Percentiles rank a stretch among this genome's conserved stretches.
Conservation (phyloP, 345 rosid species). For the Citrus maxima region DNA sequence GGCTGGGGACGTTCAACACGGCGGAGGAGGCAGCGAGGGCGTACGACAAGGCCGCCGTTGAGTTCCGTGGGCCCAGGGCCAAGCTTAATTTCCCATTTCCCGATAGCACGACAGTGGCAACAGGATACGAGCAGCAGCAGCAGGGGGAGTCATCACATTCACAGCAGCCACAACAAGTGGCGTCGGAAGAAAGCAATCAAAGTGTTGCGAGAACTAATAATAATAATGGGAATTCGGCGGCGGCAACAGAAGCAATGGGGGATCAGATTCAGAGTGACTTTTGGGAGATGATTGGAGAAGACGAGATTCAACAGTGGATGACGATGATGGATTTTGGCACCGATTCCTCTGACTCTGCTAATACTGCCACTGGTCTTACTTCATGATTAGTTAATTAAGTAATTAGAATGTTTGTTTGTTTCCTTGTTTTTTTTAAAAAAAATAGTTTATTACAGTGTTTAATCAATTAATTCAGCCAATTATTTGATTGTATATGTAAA, state of each 20-base stretch:
- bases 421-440: accelerated
- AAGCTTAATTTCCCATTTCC: conserved; percentile 67
- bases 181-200: background rate
- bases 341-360: conserved; percentile 62
- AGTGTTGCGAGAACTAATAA: background rate
- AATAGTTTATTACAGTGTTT: too few species aligned
- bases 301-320: conserved; percentile 46
- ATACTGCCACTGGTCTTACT: conserved; percentile 13
- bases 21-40: conserved; percentile 95
- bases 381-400: background rate
- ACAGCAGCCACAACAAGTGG: background rate
- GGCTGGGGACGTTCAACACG: conserved; percentile 92
- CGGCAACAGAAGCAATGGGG: background rate
- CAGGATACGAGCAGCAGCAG: background rate
- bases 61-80: conserved; percentile 62
- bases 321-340: conserved; percentile 56
- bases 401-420: too few species aligned
- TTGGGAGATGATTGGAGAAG: conserved; percentile 34
- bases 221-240: background rate
- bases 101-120: conserved; percentile 17
- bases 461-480: too few species aligned
- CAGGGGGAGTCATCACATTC: background rate
- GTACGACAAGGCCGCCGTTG: conserved; percentile 77
- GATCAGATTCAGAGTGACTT: conserved; percentile 7
- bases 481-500: too few species aligned